Evolutionary conservation across 768 basidiomycete species (phyloP).

Genomic region (Exsudoporus frostii): DNA sequence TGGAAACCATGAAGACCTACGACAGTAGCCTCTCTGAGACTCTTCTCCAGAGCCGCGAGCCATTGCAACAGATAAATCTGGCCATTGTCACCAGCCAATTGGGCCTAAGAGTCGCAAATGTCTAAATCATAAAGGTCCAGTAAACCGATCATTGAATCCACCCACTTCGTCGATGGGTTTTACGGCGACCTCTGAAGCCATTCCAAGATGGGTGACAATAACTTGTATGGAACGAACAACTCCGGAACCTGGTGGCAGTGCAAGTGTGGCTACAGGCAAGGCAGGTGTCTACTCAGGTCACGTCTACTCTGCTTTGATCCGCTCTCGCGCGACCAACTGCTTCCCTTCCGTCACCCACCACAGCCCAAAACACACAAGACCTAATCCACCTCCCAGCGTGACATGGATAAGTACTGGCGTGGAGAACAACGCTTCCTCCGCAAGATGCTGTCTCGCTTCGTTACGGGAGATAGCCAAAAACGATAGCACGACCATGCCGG

Average conservation of each 20-base stretch:
- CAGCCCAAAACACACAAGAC: constrained; percentile 23
- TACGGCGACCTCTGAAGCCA: constrained; percentile 25
- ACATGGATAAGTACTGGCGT: constrained; percentile 23
- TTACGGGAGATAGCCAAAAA: constrained; percentile 20
- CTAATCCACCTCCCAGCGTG: constrained; percentile 24
- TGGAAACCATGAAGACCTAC: constrained; percentile 40
- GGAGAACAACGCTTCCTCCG: constrained; percentile 23
- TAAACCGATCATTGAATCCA: neutral
- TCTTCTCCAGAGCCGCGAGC: constrained; percentile 65
- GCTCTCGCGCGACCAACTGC: constrained; percentile 16
- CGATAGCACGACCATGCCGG: constrained; percentile 21
- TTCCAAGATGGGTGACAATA: constrained; percentile 10
- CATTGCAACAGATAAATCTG: constrained; percentile 85
- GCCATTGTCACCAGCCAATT: constrained; percentile 68
- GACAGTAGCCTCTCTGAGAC: constrained; percentile 43
- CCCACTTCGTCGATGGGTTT: constrained; percentile 34
- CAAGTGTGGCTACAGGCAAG: neutral
- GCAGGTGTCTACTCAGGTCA: neutral
- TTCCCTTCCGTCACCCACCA: constrained; percentile 33
- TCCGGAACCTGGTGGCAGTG: constrained; percentile 16
- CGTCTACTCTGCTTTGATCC: constrained; percentile 21
- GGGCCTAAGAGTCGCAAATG: constrained; percentile 43
- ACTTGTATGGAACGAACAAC: neutral
- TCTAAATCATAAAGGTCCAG: constrained; percentile 8
- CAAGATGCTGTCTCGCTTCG: constrained; percentile 13